Evolutionary conservation across 108 stramenopile species (phyloP), one percentile per base, ranked within the genome.

Genomic region (Mediolabrus comicus): DNA sequence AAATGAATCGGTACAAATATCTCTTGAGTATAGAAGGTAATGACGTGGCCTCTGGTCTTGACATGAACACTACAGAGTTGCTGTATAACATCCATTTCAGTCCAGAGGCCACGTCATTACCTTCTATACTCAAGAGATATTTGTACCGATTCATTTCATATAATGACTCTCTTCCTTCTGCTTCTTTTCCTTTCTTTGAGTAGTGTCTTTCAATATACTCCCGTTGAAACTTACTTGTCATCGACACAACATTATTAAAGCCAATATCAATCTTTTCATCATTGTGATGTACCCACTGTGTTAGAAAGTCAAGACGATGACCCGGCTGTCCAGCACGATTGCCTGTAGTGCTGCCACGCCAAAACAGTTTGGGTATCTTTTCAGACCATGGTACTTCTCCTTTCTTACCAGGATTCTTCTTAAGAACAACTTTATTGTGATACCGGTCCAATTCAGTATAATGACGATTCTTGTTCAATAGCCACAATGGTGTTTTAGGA

Each of bases 11-110:
- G 31, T 62, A 62, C 67, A 80, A 73, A 46, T 26, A 26, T 4
- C 51, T 87, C 52, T 80, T 87, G 24, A 83, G 84, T 78, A 67
- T 86, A 10, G 85, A 90, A 61, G 88, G 88, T 22, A 86, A 90
- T 59, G 88, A 90, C 57, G 85, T 90, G 19, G 88, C 88, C 9
- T 78, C 84, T 29, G 88, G 86, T 1, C 72, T 90, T n/a, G 88
- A 80, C 88, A 90, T 90, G 8, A 90, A 52, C 4, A 90, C 88
- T 6, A 90, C 79, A 4, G 86, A 86, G 55, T 82, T 76, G 2
- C 81, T 80, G 26, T 78, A 60, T n/a, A 90, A 60, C 0, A 83
- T 74, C 88, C 88, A 90, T 60, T 84, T 84, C 29, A 90, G 72
- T 1, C 86, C 88, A 29, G 84, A 78, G 9, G 88, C 88, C 19